Evolutionary conservation across 352 stramenopile genomes (phyloP), one percentile per base, ranked within the genome.

Genomic region (Phytophthora pistaciae): DNA sequence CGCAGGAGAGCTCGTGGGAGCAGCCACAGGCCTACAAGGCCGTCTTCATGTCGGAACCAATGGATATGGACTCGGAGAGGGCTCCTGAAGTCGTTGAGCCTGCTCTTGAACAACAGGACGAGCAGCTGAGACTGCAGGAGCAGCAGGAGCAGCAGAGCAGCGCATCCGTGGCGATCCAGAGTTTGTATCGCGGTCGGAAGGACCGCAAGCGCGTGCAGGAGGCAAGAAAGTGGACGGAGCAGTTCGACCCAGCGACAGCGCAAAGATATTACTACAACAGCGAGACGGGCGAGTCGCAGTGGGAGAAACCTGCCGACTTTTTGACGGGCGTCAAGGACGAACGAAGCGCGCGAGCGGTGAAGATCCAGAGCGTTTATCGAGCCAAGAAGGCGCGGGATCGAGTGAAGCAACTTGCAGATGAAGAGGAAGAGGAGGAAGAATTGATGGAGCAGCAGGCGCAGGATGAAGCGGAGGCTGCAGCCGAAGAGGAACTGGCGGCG

Each of bases 231-330:
- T 92, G 83, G 84, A 67, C 84, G 16, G 64, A 82, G 60, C 82
- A 89, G 36, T 87, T 83, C 50, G 83, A 91, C 23, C 81, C 77
- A 13, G 33, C 58, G 3, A 76, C 70, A 0, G 49, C 50, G 21
- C 68, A 68, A 2, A 63, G 67, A 16, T 92, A 91, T 58, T 92
- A 84, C 65, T 88, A 91, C 73, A 81, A 90, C 58, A 66, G 66
- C 9, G 53, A 65, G 21, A 86, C 77, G 9, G 67, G 68, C 2
- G 69, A 69, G 36, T 70, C 70, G 3, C 80, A 86, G 53, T 91
- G 82, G 79, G 79, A 88, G 29, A 72, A 71, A 10, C 82, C 82
- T 16, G 50, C 20, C 0, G 72, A 77, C 27, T 87, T 90, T 44
- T 66, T 79, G 14, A 66, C 60, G 0, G 74, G 65, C 11, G 25